These are phyloP conservation scores for Secale cereale DNA, from an alignment of 176 grass and related monocot genomes.

Conservation along the genomic window DNA sequence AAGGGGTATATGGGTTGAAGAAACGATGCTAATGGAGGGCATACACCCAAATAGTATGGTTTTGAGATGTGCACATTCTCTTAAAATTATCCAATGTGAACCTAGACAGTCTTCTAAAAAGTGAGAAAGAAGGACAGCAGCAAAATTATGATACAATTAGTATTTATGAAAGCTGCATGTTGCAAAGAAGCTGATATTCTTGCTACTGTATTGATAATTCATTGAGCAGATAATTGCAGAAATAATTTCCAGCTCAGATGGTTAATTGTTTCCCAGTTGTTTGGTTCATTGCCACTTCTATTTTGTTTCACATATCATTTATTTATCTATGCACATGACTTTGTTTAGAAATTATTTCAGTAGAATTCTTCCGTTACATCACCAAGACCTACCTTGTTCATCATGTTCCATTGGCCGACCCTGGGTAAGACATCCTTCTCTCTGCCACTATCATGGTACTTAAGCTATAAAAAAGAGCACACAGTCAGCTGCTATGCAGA, in stretches of 20 bases:
- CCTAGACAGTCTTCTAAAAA: background rate
- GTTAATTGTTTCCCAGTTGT: background rate
- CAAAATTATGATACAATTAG: background rate
- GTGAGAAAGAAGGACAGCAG: background rate
- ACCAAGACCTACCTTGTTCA: constrained; percentile 69
- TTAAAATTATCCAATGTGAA: background rate
- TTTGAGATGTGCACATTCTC: background rate
- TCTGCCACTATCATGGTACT: constrained; percentile 90
- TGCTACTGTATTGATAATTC: background rate
- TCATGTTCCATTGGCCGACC: constrained; percentile 98
- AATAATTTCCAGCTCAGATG: background rate
- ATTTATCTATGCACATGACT: background rate
- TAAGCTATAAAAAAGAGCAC: constrained; percentile 57
- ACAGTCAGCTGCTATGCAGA: background rate
- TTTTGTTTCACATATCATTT: background rate
- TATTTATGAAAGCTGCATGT: background rate
- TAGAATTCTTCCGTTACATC: background rate
- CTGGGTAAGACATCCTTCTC: constrained; percentile 90
- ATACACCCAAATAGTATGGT: background rate
- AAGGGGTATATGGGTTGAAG: background rate
- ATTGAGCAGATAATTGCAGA: background rate
- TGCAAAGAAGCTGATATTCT: background rate
- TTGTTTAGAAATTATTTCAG: background rate
- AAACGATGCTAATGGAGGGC: background rate
- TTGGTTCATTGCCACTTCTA: background rate